Percentiles rank a stretch among this genome's conserved stretches.
Conservation (phyloP, 1,284 basidiomycete species). For the Moesziomyces antarcticus region DNA sequence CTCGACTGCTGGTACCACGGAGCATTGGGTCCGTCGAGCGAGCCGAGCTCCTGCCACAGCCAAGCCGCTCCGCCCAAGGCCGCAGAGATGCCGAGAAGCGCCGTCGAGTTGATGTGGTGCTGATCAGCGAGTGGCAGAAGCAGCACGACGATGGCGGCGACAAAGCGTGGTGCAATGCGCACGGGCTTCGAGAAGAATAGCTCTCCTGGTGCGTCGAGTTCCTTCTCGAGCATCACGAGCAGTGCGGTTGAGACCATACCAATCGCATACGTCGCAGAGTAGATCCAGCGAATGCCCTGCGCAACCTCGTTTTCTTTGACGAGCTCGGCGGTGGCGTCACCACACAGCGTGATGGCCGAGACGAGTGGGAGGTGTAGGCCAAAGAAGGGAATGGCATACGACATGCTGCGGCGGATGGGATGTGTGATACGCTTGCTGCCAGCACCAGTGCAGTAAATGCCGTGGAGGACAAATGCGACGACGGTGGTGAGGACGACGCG, state of each 20-base stretch:
- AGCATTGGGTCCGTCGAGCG: conserved; percentile 58
- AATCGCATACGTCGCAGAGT: conserved; percentile 48
- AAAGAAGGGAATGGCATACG: conserved; percentile 37
- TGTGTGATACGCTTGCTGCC: conserved; percentile 42
- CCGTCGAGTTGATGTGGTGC: conserved; percentile 25
- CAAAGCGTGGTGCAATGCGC: conserved; percentile 44
- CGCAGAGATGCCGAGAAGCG: conserved; percentile 46
- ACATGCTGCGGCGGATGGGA: conserved; percentile 42
- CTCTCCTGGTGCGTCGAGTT: conserved; percentile 48
- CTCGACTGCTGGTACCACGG: conserved; percentile 30
- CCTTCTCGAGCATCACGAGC: conserved; percentile 52
- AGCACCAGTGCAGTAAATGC: conserved; percentile 46
- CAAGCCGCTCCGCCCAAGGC: conserved; percentile 24
- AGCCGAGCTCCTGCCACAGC: conserved; percentile 51
- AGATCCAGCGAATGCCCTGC: conserved; percentile 52
- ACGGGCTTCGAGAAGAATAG: conserved; percentile 44
- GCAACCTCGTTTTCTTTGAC: conserved; percentile 47
- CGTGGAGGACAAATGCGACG: conserved; percentile 51
- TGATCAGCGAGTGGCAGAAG: conserved; percentile 54
- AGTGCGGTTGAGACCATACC: conserved; percentile 45
- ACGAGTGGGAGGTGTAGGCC: conserved; percentile 53
- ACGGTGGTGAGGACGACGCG: conserved; percentile 44
- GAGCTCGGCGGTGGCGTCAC: conserved; percentile 54
- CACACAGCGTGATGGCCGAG: conserved; percentile 54
- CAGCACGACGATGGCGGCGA: conserved; percentile 42